A percentile compares a stretch with the other conserved stretches of the same genome.
phyloP scores from a whole-genome alignment of 2,329 filamentous ascomycete genomes.

The Diaporthe citrichinensis region DNA sequence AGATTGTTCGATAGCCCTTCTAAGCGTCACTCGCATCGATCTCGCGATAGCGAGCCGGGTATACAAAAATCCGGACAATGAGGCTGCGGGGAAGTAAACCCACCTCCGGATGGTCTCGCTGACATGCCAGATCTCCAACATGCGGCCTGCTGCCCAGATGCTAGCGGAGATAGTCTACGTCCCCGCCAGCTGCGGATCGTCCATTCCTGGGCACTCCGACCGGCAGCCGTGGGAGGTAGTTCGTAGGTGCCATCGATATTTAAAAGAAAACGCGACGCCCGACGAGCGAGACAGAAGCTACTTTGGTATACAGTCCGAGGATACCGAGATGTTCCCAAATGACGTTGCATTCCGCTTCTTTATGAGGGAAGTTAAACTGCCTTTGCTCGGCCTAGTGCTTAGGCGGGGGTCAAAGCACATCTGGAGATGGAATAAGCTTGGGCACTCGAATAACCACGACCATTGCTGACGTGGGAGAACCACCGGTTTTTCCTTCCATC shows the following conservation, averaged over 20 bases:
- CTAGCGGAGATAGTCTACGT: conserved; percentile 20
- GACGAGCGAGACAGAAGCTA: background rate
- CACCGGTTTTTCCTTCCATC: background rate
- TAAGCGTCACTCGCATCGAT: background rate
- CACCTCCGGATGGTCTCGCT: background rate
- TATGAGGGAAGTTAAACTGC: background rate
- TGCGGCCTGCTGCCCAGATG: background rate
- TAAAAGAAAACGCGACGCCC: background rate
- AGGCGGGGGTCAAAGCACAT: background rate
- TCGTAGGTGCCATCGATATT: background rate
- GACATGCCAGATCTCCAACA: background rate
- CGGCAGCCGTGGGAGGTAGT: background rate
- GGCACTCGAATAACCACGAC: background rate
- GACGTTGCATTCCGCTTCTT: background rate
- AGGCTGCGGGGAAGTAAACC: conserved; percentile 16
- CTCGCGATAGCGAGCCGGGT: conserved; percentile 9
- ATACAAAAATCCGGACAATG: background rate
- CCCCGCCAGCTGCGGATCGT: background rate
- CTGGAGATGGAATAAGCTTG: background rate
- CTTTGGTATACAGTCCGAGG: background rate
- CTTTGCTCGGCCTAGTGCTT: background rate
- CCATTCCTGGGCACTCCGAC: background rate
- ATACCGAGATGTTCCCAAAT: background rate
- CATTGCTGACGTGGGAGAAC: background rate
- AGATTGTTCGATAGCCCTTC: background rate